Evolutionary conservation across 208 protist species (phyloP), one percentile per base, ranked within the genome.

Genomic region (Trypanosoma vivax): DNA sequence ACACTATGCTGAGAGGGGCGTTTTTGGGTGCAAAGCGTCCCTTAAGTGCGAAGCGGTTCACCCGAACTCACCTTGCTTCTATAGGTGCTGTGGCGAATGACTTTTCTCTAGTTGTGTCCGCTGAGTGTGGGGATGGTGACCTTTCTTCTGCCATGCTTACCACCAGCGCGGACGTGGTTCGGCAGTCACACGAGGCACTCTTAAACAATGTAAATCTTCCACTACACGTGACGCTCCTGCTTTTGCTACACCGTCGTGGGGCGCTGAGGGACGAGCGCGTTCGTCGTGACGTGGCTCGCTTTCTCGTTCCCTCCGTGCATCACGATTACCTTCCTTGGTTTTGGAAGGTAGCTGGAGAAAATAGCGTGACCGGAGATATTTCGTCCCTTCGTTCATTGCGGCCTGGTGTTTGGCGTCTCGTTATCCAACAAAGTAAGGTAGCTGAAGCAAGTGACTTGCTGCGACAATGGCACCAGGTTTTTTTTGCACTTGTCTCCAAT

Each of bases 251-350:
- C 28, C 37, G 35, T 10, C 82, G 82, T 28, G 63, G 73, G 0
- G 64, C 65, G 18, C 49, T 90, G 31, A n/a, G 54, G 51, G 21
- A 25, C 37, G 21, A n/a, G 35, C 30, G 72, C 75, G 38, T 46
- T 47, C 40, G 68, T 56, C n/a, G 40, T 19, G 60, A 74, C 0
- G 65, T 70, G 1, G 45, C 48, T 0, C 71, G 75, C 16, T 71
- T 72, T 58, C 23, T 90, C 10, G 46, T 79, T 2, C 65, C 74
- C 5, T 46, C 72, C 16, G 70, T 74, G 1, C 80, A 68, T 48
- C 59, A 49, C 9, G 52, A 60, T 10, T 43, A 66, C 13, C 40
- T 89, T 40, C 73, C 73, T 13, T 89, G 73, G 70, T 35, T 89
- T 14, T 89, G 81, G 81, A 23, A 40, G 5, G 34, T 34, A 23